Base-by-base conservation (phyloP, 768 basidiomycete species). In the Obba rivulosa region DNA sequence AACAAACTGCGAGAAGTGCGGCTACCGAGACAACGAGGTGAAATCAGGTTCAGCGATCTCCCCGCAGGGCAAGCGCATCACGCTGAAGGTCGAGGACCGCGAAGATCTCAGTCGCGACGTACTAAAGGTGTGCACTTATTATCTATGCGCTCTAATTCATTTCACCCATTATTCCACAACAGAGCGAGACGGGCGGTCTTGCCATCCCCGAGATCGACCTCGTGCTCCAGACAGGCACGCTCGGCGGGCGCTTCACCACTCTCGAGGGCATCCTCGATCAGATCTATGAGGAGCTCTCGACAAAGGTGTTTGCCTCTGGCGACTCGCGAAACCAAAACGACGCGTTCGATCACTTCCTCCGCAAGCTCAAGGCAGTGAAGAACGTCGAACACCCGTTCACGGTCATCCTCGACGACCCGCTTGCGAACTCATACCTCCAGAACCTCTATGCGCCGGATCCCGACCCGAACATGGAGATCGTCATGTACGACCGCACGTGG, bases 171-270 rank as follows among this genome's bases (percentile, higher is more conserved):
- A 46, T 14, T 20, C 43, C 13, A 35, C n/a, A 3, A 22, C 57
- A 97, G 92, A 95, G 92, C 61, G 95, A 99, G 61, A 92, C 89
- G 0, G 88, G 88, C 16, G 92, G 92, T 16, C 72, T 99, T 24
- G 74, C 69, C 3, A 91, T 99, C 38, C 94, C 96, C 2, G 96
- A 99, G 62, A 96, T 98, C 54, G 90, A 97, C 45, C 83, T 99
- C 8, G 80, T 84, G 10, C 80, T 99, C 4, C 85, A 90, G 37
- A 83, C 91, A 16, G 96, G 96, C 4, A 98, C 96, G 0, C 80
- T 99, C 3, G 96, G 96, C 11, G 96, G 96, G 8, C 80, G 96
- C 9, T 99, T 99, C 72, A 99, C 96, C 0, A 99, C 96, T 0
- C 74, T 98, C 18, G 96, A 99, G 66, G 96, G 96, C 18, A 85